These are phyloP conservation scores for Lineolata rhizophorae DNA, from an alignment of 495 filamentous ascomycete genomes.

Conservation along the genomic window DNA sequence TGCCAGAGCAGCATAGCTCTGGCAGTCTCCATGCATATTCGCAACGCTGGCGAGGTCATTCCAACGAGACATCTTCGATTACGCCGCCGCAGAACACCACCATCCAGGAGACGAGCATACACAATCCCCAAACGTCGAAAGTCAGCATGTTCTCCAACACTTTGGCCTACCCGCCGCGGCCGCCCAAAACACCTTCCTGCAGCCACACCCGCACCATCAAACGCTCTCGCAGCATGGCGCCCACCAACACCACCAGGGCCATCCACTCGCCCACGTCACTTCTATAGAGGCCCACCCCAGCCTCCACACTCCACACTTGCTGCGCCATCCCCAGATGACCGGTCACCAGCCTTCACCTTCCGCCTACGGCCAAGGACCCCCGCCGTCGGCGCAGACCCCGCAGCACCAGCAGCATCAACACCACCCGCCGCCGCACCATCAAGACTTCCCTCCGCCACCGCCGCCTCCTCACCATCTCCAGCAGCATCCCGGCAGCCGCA, in stretches of 20 bases:
- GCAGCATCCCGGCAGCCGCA: too few species aligned
- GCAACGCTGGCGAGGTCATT: conserved; percentile 45
- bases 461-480: conserved; percentile 1
- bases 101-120: conserved; percentile 10
- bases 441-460: conserved; percentile 2
- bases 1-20: conserved; percentile 47
- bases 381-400: conserved; percentile 1
- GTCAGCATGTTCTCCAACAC: conserved; percentile 9
- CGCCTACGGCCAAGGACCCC: too few species aligned
- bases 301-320: conserved; percentile 20
- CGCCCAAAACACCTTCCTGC: conserved; percentile 8
- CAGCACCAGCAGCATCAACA: conserved; percentile 7
- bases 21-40: conserved; percentile 48
- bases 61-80: conserved; percentile 43
- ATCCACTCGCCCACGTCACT: background rate
- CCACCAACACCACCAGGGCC: too few species aligned
- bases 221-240: conserved; percentile 10
- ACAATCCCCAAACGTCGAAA: conserved; percentile 13
- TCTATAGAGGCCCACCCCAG: too few species aligned
- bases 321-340: conserved; percentile 22
- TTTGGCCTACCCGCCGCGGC: conserved; percentile 6
- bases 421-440: conserved; percentile 4
- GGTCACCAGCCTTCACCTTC: conserved; percentile 3
- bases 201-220: conserved; percentile 9
- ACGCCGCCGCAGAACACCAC: conserved; percentile 34